phyloP scores from a whole-genome alignment of 805 yeast species.

The Saturnispora saitoi region DNA sequence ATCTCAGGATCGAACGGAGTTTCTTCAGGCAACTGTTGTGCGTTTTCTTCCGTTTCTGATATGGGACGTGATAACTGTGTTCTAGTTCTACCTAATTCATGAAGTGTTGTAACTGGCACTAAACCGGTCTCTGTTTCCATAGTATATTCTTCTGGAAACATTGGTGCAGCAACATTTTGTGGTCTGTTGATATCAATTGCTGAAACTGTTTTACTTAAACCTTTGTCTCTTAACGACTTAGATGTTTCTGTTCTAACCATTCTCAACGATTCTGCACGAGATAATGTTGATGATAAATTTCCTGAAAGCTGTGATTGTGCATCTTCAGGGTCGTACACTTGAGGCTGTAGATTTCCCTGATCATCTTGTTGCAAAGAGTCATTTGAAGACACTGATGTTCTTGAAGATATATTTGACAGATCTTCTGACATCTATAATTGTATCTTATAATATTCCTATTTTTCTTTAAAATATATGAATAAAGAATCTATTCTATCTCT shows the following conservation, averaged over 20 bases:
- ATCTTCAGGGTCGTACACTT: slow-evolving; percentile 39
- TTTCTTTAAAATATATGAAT: no score
- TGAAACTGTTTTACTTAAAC: slow-evolving; percentile 48
- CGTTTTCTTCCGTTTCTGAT: slow-evolving; percentile 11
- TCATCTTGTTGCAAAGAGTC: background rate
- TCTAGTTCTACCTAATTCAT: slow-evolving; percentile 49
- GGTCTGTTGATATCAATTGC: slow-evolving; percentile 52
- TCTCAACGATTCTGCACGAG: slow-evolving; percentile 30
- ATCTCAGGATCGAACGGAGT: slow-evolving; percentile 47
- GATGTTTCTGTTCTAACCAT: slow-evolving; percentile 63
- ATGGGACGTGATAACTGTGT: slow-evolving; percentile 22
- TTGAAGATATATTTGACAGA: slow-evolving; percentile 1
- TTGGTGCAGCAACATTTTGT: slow-evolving; percentile 45
- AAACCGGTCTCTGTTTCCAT: slow-evolving; percentile 83
- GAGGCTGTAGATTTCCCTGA: slow-evolving; percentile 19
- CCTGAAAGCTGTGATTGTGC: slow-evolving; percentile 37
- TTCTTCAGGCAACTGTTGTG: slow-evolving; percentile 20
- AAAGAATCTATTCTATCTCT: no score
- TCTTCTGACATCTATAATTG: background rate
- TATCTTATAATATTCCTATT: no score
- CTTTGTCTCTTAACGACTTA: slow-evolving; percentile 55
- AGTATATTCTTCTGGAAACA: slow-evolving; percentile 89
- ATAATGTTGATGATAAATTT: slow-evolving; percentile 21
- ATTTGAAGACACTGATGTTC: slow-evolving; percentile 8
- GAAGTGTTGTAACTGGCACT: slow-evolving; percentile 71